Evolutionary conservation across 2,329 filamentous ascomycete genomes (phyloP), one percentile per base, ranked within the genome.

Genomic region (Alternaria incomplexa): DNA sequence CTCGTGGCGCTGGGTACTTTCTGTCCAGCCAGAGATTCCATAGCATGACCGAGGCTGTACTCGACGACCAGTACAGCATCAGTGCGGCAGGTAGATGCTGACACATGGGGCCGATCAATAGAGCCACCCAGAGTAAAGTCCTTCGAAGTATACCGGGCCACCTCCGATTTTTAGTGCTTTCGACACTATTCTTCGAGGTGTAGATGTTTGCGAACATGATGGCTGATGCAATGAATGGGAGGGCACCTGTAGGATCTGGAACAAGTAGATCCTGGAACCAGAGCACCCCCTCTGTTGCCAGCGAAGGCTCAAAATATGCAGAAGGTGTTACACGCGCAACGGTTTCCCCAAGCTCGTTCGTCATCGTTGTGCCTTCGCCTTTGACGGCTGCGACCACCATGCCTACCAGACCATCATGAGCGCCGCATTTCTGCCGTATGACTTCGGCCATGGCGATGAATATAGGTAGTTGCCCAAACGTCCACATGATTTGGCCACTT

Each of bases 221-320:
- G 1, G 76, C 80, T 0, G 83, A 84, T 22, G 88, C 78, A 4
- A 84, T 61, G 44, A 83, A 79, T 0, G 87, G 86, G 2, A 89
- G 79, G 3, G 81, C 66, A 3, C 83, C 77, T 3, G 82, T 82
- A 0, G 86, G 81, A 67, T 90, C 88, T 9, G 85, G 78, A 0
- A 81, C 70, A 6, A 86, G 77, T 13, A 90, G 82, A 71, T 90
- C 82, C 1, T 84, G 82, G 59, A 89, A 89, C 88, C 88, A 90
- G 2, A 88, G 79, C 4, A 84, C 82, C n/a, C 88, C 88, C 77
- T 89, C 88, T 8, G 74, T 82, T 6, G 83, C 81, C 15, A 90
- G 77, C 5, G 83, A 81, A 4, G 83, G 82, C 66, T 88, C 85
- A 30, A 84, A 75, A 70, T 75, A 79, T 7, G 60, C 58, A 48